Conservation (phyloP, 2,329 filamentous ascomycete species). For the Exophiala viscosa region DNA sequence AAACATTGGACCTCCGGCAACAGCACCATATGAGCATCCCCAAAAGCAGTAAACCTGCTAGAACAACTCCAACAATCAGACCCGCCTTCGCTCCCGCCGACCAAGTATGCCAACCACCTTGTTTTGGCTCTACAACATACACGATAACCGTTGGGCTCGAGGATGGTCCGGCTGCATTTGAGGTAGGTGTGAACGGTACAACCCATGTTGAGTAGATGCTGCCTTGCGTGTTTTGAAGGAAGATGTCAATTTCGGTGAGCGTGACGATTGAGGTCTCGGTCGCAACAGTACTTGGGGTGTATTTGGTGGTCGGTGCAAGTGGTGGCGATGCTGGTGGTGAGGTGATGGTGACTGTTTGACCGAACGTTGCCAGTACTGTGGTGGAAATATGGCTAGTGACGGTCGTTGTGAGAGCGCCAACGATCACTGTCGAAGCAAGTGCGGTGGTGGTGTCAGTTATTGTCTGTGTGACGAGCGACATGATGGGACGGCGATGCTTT, state of each 20-base stretch:
- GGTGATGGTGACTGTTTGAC: constrained; percentile 19
- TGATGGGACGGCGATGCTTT: neutral
- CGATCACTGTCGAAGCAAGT: constrained; percentile 5
- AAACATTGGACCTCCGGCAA: constrained; percentile 19
- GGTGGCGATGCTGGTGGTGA: constrained; percentile 1
- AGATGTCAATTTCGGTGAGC: constrained; percentile 23
- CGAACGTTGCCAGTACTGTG: constrained; percentile 15
- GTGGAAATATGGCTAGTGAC: constrained; percentile 14
- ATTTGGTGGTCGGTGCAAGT: constrained; percentile 12
- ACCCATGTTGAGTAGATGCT: constrained; percentile 22
- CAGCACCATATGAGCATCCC: constrained; percentile 20
- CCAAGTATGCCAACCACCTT: constrained; percentile 30
- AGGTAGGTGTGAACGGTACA: constrained; percentile 9
- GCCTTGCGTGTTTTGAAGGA: constrained; percentile 16
- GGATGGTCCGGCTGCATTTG: neutral
- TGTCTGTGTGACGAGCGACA: constrained; percentile 11
- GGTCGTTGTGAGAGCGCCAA: constrained; percentile 14
- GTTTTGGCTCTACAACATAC: constrained; percentile 11
- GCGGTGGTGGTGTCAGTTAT: constrained; percentile 10
- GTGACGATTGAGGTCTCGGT: constrained; percentile 18
- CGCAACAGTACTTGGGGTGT: constrained; percentile 10
- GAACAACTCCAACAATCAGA: constrained; percentile 29
- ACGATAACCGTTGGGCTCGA: constrained; percentile 4
- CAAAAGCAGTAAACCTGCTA: constrained; percentile 28
- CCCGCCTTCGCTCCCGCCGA: constrained; percentile 29